Evolutionary conservation across 768 basidiomycete species (phyloP).

Genomic region (Termitomyces sp.): DNA sequence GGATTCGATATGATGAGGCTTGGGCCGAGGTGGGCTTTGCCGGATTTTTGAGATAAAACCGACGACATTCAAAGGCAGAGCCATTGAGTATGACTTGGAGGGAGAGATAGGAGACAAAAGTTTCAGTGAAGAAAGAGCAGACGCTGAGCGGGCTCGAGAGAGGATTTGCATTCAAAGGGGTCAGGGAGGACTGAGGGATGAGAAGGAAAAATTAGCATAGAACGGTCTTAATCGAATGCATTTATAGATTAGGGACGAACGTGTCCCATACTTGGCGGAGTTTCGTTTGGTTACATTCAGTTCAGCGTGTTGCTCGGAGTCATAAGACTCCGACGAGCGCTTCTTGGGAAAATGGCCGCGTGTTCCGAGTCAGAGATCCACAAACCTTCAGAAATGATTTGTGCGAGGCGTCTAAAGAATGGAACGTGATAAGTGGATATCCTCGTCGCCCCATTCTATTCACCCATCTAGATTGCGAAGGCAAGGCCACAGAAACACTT

Average conservation of each 20-base stretch:
- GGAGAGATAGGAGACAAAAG: conserved; percentile 11
- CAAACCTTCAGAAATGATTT: neutral
- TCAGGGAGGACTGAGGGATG: neutral
- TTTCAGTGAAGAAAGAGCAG: conserved; percentile 3
- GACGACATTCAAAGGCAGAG: conserved; percentile 24
- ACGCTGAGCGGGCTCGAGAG: conserved; percentile 5
- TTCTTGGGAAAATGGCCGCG: neutral
- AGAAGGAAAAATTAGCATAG: neutral
- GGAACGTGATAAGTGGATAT: neutral
- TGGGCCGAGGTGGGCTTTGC: conserved; percentile 21
- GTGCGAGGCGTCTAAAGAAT: neutral
- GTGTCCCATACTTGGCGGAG: conserved; percentile 9
- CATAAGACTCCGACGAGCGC: neutral
- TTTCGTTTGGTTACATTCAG: conserved; percentile 12
- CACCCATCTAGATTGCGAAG: too few relatives aligned
- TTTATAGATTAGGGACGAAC: conserved; percentile 6
- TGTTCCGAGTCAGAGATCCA: neutral
- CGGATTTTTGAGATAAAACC: conserved; percentile 50
- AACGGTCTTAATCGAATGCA: neutral
- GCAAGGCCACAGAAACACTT: too few relatives aligned
- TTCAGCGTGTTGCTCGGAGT: conserved; percentile 8
- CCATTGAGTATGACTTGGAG: conserved; percentile 13
- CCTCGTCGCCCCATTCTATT: too few relatives aligned
- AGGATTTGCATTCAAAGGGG: neutral
- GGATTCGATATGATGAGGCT: conserved; percentile 24